Base-by-base conservation (phyloP, 1,284 basidiomycete species). In the Leccinum pachyderme region DNA sequence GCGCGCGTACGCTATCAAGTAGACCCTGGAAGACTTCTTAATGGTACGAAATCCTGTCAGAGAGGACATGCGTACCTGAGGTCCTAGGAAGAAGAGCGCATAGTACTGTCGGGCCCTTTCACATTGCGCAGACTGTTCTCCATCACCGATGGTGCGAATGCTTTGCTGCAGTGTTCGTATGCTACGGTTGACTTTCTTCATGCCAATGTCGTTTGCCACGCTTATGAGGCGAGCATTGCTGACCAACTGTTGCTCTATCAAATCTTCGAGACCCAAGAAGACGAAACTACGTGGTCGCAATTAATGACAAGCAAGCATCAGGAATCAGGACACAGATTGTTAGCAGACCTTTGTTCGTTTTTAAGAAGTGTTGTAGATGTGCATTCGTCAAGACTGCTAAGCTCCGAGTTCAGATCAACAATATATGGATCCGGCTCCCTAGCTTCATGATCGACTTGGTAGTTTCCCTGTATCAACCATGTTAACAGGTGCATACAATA, bases 91-190 rank as follows among this genome's bases (percentile, higher is more conserved):
- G 68, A 91, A 95, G 52, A 97, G 70, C 13, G 86, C 81, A 75
- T 93, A 98, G 72, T 94, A 97, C 46, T 78, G 79, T 62, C 90
- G 86, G 4, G 86, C 89, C 22, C 83, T 80, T 51, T 89, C 83
- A 58, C 98, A 88, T 58, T 89, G 83, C 5, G 84, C 82, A 54
- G 84, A 80, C 52, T 80, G 77, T 47, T 76, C 75, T 54, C 82
- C 81, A 51, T 81, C 76, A 3, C 83, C 81, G 51, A 95, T 82
- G 8, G 88, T 87, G 67, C 93, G 93, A 62, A 98, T 81, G 63
- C 92, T 91, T 70, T 99, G 96, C 69, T 97, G 95, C 25, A 99
- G 79, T 12, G 95, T 91, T 25, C 95, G 78, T 46, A 98, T 89
- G 72, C 98, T 97, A 44, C 95, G 84, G 63, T 87, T 75, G 69